These are phyloP conservation scores for Ceratobasidium sp. DNA, from an alignment of 1,284 basidiomycete genomes.

Conservation along the genomic window DNA sequence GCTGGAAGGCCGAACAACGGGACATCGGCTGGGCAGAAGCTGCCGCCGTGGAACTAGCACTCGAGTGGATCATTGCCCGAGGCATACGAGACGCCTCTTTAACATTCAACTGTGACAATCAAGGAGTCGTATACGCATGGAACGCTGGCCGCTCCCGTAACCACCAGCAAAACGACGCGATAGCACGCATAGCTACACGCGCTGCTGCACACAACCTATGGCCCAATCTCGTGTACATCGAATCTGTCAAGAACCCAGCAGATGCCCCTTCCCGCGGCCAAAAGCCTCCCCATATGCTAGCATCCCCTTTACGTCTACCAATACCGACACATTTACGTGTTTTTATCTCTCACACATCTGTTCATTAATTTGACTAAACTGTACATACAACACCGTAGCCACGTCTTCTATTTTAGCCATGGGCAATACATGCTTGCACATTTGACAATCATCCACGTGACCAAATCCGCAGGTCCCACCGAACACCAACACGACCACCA, in stretches of 20 bases:
- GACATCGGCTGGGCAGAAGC: constrained; percentile 60
- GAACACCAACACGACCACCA: too few species aligned
- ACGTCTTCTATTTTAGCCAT: too few species aligned
- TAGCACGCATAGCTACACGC: constrained; percentile 48
- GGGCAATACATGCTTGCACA: too few species aligned
- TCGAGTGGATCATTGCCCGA: constrained; percentile 34
- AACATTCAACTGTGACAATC: constrained; percentile 53
- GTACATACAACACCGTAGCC: too few species aligned
- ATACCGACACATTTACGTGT: not conserved
- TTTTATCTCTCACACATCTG: too few species aligned
- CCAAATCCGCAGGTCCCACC: too few species aligned
- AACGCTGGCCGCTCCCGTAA: constrained; percentile 52
- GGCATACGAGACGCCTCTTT: constrained; percentile 45
- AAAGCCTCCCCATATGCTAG: not conserved
- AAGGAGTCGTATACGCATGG: constrained; percentile 52
- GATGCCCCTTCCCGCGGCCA: constrained; percentile 45
- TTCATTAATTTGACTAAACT: too few species aligned
- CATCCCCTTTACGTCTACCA: not conserved
- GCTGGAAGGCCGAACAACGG: constrained; percentile 49
- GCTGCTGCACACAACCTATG: not conserved
- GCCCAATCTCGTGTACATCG: constrained; percentile 44
- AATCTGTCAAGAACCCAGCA: constrained; percentile 45
- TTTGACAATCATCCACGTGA: too few species aligned
- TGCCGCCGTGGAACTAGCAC: constrained; percentile 55
- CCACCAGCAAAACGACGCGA: constrained; percentile 53